Conservation (phyloP, 345 rosid species). For the Clausena lansium region DNA sequence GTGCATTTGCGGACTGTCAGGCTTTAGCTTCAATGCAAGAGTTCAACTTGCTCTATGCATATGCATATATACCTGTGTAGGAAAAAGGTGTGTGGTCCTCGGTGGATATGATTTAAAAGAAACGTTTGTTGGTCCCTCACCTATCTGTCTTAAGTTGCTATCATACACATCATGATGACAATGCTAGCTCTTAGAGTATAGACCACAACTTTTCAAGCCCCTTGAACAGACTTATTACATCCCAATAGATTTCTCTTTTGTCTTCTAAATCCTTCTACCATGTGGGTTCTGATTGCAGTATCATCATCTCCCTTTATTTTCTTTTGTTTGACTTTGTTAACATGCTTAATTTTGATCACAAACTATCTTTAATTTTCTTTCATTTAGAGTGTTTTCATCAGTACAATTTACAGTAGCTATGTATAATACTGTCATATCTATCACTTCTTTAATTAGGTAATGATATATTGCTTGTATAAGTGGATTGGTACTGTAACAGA, state of each 20-base stretch:
- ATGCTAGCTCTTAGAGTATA: slow-evolving; percentile 7
- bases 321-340: not conserved
- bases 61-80: slow-evolving; percentile 18
- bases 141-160: slow-evolving; percentile 25
- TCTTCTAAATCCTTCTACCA: slow-evolving; percentile 6
- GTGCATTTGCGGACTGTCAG: not conserved
- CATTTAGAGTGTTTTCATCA: no score
- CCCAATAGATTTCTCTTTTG: slow-evolving; percentile 16
- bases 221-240: slow-evolving; percentile 16
- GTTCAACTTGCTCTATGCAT: slow-evolving; percentile 33
- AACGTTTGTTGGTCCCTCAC: slow-evolving; percentile 41
- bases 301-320: not conserved
- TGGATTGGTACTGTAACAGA: not conserved
- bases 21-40: slow-evolving; percentile 12
- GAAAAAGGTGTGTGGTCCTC: slow-evolving; percentile 46
- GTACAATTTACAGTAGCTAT: no score
- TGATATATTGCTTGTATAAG: no score
- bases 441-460: no score
- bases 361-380: no score
- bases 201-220: slow-evolving; percentile 30
- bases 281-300: not conserved
- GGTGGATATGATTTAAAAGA: slow-evolving; percentile 20
- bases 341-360: no score
- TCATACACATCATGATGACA: slow-evolving; percentile 34
- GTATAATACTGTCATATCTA: no score